These are phyloP conservation scores for Colletotrichum salicis DNA, from an alignment of 2,329 filamentous ascomycete species.

Conservation along the genomic window DNA sequence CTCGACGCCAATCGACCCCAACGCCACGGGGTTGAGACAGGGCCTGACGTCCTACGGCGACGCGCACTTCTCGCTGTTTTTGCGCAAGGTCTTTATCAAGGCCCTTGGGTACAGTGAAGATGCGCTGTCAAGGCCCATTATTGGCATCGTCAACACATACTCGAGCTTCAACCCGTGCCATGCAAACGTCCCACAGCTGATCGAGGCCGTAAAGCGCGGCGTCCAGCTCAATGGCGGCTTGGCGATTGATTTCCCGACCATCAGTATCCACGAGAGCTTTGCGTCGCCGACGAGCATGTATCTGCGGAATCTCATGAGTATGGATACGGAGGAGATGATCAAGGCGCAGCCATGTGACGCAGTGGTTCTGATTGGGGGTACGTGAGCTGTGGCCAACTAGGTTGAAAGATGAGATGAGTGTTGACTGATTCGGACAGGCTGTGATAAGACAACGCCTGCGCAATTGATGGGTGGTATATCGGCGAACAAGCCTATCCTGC, in stretches of 20 bases:
- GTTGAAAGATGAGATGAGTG: neutral
- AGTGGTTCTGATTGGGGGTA: constrained; percentile 74
- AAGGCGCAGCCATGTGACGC: constrained; percentile 76
- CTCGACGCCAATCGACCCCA: constrained; percentile 59
- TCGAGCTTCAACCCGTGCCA: constrained; percentile 81
- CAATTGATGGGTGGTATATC: constrained; percentile 82
- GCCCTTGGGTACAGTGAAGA: constrained; percentile 79
- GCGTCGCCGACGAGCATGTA: constrained; percentile 80
- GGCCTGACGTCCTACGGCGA: constrained; percentile 77
- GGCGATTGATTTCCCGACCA: constrained; percentile 79
- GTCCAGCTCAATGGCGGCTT: constrained; percentile 74
- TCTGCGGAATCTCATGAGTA: constrained; percentile 78
- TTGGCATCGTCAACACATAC: constrained; percentile 80
- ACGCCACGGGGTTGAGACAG: constrained; percentile 66
- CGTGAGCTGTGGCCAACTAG: constrained; percentile 32
- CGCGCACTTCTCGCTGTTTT: constrained; percentile 78
- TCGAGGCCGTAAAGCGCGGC: constrained; percentile 76
- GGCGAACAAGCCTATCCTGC: constrained; percentile 77
- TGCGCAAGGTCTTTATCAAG: constrained; percentile 82
- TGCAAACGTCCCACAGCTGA: constrained; percentile 75
- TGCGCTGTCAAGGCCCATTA: constrained; percentile 74
- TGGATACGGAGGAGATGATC: constrained; percentile 85
- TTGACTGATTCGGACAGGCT: constrained; percentile 56
- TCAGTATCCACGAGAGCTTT: constrained; percentile 77
- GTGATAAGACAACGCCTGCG: constrained; percentile 79